Evolutionary conservation across 345 rosid genomes (phyloP).

Genomic region (Sonneratia alba): DNA sequence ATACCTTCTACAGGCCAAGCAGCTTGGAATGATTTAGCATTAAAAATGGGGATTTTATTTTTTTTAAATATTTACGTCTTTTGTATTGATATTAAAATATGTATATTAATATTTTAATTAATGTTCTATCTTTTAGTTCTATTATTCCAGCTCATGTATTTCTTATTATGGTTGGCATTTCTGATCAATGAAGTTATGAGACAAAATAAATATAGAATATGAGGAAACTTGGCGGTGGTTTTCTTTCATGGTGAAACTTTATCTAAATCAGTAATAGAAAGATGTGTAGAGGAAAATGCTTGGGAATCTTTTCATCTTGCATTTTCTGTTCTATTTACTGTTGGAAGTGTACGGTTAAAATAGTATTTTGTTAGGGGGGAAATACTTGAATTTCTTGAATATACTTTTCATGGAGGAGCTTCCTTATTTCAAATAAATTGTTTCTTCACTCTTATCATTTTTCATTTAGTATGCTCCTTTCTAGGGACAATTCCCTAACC

Average conservation of each 20-base stretch:
- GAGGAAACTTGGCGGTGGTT: background rate
- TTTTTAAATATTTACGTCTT: no score
- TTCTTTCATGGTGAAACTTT: background rate
- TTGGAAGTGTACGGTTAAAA: no score
- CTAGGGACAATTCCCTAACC: background rate
- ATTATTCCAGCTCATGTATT: background rate
- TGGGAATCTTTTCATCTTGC: no score
- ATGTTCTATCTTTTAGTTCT: no score
- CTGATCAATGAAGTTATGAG: background rate
- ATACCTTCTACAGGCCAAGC: no score
- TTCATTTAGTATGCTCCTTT: background rate
- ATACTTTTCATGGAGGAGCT: background rate
- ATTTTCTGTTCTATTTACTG: no score
- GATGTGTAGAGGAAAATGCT: background rate
- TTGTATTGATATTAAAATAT: no score
- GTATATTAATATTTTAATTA: no score
- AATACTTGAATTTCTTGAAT: background rate
- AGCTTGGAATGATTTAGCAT: no score
- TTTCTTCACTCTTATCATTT: background rate
- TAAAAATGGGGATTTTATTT: no score
- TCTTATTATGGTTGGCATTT: no score
- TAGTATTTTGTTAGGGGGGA: background rate
- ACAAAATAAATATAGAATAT: background rate
- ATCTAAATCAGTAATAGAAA: background rate
- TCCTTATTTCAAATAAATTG: background rate